Base-by-base conservation (phyloP, 495 filamentous ascomycete genomes). In the Emericellopsis terricola region DNA sequence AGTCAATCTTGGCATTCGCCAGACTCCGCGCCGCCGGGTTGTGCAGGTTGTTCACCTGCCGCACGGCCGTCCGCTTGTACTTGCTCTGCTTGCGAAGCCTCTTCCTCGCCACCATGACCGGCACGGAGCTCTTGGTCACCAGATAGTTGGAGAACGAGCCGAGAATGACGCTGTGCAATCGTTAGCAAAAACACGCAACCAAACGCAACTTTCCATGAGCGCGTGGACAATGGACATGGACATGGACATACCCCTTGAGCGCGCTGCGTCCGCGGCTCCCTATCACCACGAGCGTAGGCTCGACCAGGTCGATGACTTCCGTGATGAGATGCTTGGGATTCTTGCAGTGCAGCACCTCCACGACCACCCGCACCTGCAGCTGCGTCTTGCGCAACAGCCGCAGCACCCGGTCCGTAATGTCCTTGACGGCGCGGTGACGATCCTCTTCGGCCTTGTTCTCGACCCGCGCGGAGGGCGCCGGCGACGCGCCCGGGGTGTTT, bases 281-380 rank as follows among this genome's bases (percentile, higher is more conserved):
- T 27, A 94, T 68, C 41, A 96, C 81, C 2, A 92, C 87, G 27
- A 97, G 62, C n/a, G 87, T 94, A 7, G 89, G 89, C 32, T 76
- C 75, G 31, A 94, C 64, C 34, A 76, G 70, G 55, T 97, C 89
- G 48, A 97, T 94, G 41, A 85, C 80, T 57, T 89, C 82, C 3
- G 76, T 84, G 28, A 89, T 71, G 48, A 89, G 59, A 49, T 81
- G 73, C 52, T 78, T 83, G 5, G 87, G 84, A 43, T 79, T 92
- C 65, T 94, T 94, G 76, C 89, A 96, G 51, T 96, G 87, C 41
- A 96, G 81, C 15, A 94, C 87, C 52, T 97, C 89, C 21, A 97
- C 76, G 17, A 89, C 81, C 34, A 93, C 72, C 30, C 81, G 73
- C 23, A 93, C 85, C 49, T 96, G 87, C 27, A 97, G 61, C 36